These are phyloP conservation scores for Leishmania martiniquensis DNA, from an alignment of 208 protist genomes.

Conservation along the genomic window DNA sequence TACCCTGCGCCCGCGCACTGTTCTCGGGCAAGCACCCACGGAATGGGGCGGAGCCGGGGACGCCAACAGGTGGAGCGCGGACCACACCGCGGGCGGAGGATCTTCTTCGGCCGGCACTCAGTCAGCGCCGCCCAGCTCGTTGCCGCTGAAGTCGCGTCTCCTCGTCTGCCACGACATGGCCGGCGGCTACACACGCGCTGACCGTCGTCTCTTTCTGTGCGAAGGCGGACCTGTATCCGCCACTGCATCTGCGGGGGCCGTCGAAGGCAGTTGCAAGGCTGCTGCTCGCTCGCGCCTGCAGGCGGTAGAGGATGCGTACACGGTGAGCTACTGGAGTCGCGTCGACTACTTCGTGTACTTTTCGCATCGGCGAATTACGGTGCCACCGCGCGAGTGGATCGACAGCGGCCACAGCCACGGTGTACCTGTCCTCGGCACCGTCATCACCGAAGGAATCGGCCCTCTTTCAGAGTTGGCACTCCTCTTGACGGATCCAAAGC, in stretches of 20 bases:
- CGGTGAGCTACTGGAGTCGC: conserved; percentile 70
- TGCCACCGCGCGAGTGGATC: conserved; percentile 88
- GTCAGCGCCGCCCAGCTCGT: not conserved
- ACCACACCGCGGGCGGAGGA: not conserved
- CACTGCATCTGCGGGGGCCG: not conserved
- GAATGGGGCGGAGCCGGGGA: conserved; percentile 7
- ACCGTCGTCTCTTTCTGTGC: conserved; percentile 45
- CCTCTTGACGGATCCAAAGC: conserved; percentile 50
- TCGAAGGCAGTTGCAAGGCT: not conserved
- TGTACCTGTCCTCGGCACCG: conserved; percentile 80
- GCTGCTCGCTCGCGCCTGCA: not conserved
- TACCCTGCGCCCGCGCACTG: conserved; percentile 11
- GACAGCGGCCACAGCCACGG: conserved; percentile 76
- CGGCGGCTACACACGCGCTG: conserved; percentile 60
- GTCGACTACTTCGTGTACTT: conserved; percentile 92
- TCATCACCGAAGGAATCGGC: conserved; percentile 81
- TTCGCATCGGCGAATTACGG: conserved; percentile 75
- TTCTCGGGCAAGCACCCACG: not conserved
- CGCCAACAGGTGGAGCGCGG: not conserved
- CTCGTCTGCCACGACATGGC: conserved; percentile 87
- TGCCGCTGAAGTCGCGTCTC: conserved; percentile 19
- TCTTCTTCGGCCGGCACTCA: not conserved
- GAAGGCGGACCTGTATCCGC: conserved; percentile 5
- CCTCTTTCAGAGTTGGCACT: conserved; percentile 32
- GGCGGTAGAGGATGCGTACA: conserved; percentile 47